Evolutionary conservation across 257 asterid genomes (phyloP).

Genomic region (Solanum ossicruentum): DNA sequence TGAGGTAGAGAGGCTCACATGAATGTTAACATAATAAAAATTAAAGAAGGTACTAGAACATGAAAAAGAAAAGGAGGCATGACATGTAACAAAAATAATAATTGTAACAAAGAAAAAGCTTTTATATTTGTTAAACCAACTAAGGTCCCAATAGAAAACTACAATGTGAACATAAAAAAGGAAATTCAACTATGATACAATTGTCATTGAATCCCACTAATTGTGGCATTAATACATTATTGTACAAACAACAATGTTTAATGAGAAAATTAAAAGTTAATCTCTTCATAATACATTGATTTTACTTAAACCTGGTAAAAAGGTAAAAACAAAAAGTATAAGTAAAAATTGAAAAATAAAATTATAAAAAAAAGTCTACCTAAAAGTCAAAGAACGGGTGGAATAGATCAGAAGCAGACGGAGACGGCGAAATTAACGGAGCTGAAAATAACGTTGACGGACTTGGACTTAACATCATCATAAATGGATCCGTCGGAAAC

Average conservation of each 20-base stretch:
- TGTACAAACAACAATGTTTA: neutral
- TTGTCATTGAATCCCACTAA: neutral
- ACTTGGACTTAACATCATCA: conserved; percentile 56
- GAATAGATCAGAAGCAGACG: conserved; percentile 37
- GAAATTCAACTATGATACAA: neutral
- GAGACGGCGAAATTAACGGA: conserved; percentile 67
- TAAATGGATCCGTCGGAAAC: conserved; percentile 41
- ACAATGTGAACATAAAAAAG: neutral
- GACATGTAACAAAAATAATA: neutral
- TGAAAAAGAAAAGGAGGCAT: neutral
- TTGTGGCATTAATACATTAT: neutral
- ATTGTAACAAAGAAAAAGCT: neutral
- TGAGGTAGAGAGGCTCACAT: neutral
- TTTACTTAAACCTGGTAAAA: neutral
- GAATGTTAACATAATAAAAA: neutral
- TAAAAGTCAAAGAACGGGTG: conserved; percentile 68
- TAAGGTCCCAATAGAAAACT: neutral
- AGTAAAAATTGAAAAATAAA: neutral
- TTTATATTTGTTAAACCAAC: neutral
- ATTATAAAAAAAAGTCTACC: neutral
- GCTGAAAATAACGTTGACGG: conserved; percentile 61
- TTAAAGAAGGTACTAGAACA: neutral
- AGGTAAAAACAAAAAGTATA: neutral
- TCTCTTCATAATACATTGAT: neutral
- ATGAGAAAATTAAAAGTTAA: neutral